Conservation (phyloP, 176 grass and related monocot species). For the Tillandsia leiboldiana region DNA sequence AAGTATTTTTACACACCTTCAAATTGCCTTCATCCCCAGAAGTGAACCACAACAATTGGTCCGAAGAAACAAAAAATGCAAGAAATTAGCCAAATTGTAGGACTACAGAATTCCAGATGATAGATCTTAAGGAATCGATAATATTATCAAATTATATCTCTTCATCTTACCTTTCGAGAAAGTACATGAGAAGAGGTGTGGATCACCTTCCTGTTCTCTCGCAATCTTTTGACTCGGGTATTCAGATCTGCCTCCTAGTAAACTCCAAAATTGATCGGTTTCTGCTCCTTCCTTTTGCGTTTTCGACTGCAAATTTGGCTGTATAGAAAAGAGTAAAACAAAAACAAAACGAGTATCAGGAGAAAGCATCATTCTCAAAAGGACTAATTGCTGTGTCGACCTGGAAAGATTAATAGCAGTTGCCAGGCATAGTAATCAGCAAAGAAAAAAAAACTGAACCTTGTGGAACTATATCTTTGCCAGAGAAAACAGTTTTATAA, state of each 20-base stretch:
- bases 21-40: conserved; percentile 41
- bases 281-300: conserved; percentile 85
- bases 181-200: conserved; percentile 76
- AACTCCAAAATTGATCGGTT: conserved; percentile 80
- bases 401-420: background rate
- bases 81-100: conserved; percentile 19
- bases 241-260: conserved; percentile 78
- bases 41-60: conserved; percentile 5
- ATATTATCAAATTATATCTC: background rate
- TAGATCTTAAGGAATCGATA: conserved; percentile 3
- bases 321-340: conserved; percentile 23
- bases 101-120: conserved; percentile 4
- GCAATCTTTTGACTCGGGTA: conserved; percentile 73
- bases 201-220: conserved; percentile 75
- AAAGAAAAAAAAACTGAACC: background rate
- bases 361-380: background rate
- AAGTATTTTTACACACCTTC: conserved; percentile 29
- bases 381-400: background rate
- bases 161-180: conserved; percentile 59
- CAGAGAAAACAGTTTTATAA: too few relatives aligned
- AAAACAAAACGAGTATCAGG: conserved; percentile 10
- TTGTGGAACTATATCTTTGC: background rate
- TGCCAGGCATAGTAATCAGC: background rate
- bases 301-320: conserved; percentile 75
- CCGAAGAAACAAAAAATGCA: conserved; percentile 7